These are phyloP conservation scores for Tephrocybe sp. DNA, from an alignment of 768 basidiomycete genomes.

Conservation along the genomic window DNA sequence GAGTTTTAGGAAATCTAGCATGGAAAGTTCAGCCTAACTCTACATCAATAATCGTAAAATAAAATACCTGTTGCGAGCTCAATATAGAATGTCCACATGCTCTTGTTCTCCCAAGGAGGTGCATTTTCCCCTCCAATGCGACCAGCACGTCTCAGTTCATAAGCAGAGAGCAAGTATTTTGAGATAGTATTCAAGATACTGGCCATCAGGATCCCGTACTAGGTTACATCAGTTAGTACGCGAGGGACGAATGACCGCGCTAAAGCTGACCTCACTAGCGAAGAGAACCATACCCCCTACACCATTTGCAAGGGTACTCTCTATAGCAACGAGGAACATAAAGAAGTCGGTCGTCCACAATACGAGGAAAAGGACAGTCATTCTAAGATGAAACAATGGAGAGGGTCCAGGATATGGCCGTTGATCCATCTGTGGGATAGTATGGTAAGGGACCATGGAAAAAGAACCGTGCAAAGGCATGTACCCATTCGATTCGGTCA, in stretches of 20 bases:
- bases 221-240: conserved; percentile 1
- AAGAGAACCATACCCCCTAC: conserved; percentile 93
- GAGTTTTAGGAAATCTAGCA: conserved; percentile 87
- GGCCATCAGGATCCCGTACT: conserved; percentile 90
- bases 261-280: conserved; percentile 75
- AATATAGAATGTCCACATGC: conserved; percentile 95
- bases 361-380: conserved; percentile 69
- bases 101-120: conserved; percentile 96
- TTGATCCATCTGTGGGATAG: conserved; percentile 87
- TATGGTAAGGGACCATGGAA: conserved; percentile 11
- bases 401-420: conserved; percentile 83
- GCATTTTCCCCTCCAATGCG: conserved; percentile 78
- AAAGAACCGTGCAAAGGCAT: neutral
- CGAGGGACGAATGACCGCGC: neutral
- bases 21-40: conserved; percentile 9
- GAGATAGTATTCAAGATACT: conserved; percentile 73
- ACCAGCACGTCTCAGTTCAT: conserved; percentile 80
- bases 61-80: conserved; percentile 80
- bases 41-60: conserved; percentile 1
- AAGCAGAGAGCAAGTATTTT: conserved; percentile 78
- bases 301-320: conserved; percentile 74
- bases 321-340: conserved; percentile 78
- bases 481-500: conserved; percentile 95
- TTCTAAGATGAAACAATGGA: conserved; percentile 80
- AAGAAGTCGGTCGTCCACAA: conserved; percentile 72